These are phyloP conservation scores for Penicillium salamii DNA, from an alignment of 495 filamentous ascomycete genomes.

Conservation along the genomic window DNA sequence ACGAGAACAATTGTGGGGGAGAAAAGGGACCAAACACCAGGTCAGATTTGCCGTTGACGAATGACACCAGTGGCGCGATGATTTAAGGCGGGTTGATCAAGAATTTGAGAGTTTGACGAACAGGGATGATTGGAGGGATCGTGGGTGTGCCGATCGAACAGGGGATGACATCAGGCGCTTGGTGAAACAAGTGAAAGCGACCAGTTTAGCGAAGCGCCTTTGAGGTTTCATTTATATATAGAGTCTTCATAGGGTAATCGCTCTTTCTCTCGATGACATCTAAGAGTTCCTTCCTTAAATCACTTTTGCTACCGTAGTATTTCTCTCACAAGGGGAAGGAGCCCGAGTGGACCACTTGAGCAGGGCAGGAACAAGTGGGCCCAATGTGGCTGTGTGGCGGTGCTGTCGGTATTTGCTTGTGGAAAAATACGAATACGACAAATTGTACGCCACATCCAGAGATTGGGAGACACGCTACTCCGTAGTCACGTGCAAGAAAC, in stretches of 20 bases:
- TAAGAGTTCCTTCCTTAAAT: neutral
- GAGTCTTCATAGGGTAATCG: neutral
- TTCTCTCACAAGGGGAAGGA: neutral
- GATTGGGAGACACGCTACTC: too few species aligned
- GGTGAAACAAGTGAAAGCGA: slow-evolving; percentile 30
- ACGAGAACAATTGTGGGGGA: slow-evolving; percentile 14
- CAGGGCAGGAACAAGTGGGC: neutral
- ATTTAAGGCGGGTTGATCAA: slow-evolving; percentile 15
- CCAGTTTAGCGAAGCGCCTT: too few species aligned
- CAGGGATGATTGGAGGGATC: slow-evolving; percentile 26
- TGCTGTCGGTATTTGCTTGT: too few species aligned
- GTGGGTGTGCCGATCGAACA: slow-evolving; percentile 25
- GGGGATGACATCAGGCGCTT: slow-evolving; percentile 45
- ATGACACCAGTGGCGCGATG: slow-evolving; percentile 29
- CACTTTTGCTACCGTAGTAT: neutral
- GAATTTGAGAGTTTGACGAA: slow-evolving; percentile 6
- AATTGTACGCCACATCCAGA: neutral
- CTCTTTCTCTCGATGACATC: neutral
- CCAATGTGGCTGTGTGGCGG: neutral
- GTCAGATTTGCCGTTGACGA: slow-evolving; percentile 8
- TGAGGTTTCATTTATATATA: too few species aligned
- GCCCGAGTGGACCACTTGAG: too few species aligned
- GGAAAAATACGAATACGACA: too few species aligned
- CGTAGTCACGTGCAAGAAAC: slow-evolving; percentile 4
- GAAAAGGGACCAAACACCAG: neutral